Evolutionary conservation across 164 flowering plant genomes (phyloP).

Genomic region (Tinospora cordifolia): DNA sequence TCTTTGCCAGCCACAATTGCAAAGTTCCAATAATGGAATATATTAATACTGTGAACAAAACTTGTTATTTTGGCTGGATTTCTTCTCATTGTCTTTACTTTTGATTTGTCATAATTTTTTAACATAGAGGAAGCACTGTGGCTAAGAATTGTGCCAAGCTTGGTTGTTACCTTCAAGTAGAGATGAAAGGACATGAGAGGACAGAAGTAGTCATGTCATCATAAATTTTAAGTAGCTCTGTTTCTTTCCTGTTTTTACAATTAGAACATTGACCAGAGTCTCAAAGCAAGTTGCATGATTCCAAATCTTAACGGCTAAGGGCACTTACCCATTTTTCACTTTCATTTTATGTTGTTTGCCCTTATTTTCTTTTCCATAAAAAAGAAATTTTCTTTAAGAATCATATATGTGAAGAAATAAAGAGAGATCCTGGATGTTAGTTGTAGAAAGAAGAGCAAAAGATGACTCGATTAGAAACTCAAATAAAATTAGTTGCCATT

Average conservation of each 20-base stretch:
- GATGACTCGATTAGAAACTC: too few species aligned
- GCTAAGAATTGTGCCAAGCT: neutral
- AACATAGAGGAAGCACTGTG: neutral
- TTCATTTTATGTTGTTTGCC: neutral
- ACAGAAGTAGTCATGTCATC: neutral
- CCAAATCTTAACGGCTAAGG: neutral
- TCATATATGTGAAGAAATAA: too few species aligned
- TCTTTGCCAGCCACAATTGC: neutral
- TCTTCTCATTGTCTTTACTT: neutral
- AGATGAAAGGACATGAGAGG: neutral
- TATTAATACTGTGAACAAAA: too few species aligned
- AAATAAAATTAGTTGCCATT: too few species aligned
- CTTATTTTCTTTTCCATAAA: neutral
- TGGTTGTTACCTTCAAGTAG: neutral
- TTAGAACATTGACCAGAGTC: neutral
- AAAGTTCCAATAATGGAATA: too few species aligned
- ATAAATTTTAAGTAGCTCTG: neutral
- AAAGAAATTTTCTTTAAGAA: neutral
- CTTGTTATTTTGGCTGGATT: too few species aligned
- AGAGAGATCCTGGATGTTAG: neutral
- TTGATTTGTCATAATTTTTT: neutral
- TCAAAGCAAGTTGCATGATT: neutral
- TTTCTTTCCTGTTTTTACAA: neutral
- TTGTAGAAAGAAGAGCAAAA: neutral
- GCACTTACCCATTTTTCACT: neutral